Base-by-base conservation (phyloP, 1,284 basidiomycete genomes). In the Singerocomus inundabilis region DNA sequence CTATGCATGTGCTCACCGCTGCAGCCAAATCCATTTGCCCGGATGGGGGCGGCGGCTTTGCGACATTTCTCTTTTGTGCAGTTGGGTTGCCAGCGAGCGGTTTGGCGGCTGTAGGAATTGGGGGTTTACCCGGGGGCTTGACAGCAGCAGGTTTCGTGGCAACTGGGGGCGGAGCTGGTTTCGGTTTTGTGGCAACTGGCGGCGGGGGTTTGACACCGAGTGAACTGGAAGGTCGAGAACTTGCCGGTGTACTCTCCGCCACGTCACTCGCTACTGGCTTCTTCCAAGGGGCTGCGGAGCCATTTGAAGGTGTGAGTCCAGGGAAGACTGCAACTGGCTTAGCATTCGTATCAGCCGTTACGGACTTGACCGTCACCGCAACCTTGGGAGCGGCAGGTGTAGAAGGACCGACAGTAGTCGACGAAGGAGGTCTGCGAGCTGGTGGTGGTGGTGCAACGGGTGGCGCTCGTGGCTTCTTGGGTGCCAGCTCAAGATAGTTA, bases 401-500 rank as follows among this genome's bases (percentile, higher is more conserved):
- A 41, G 67, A 58, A 52, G 70, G 57, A 4, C 65, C 62, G 3
- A 69, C 61, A 41, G 73, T 70, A 10, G 70, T 66, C 0, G 70
- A 67, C 10, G 77, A 77, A 16, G 78, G 77, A 15, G 72, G 70
- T 33, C 77, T 74, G 29, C 80, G 78, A 47, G 74, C 73, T 1
- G 88, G 82, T 5, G 88, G 85, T 0, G 91, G 87, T 0, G 91
- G 83, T 1, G 88, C 80, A 0, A 83, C 74, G 18, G 83, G 76
- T 2, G 79, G 74, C 8, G 79, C 73, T 44, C 79, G 80, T 2
- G 79, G 75, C 54, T 78, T 80, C 13, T 81, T 81, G 38, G 83
- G 81, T 4, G 87, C 80, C 38, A 88, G 77, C 64, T 95, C 91
- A 25, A 95, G 82, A 64, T 98, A 98, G 69, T 98, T 97, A 56